phyloP scores from a whole-genome alignment of 2,329 filamentous ascomycete species.

The Botryosphaeria dothidea region DNA sequence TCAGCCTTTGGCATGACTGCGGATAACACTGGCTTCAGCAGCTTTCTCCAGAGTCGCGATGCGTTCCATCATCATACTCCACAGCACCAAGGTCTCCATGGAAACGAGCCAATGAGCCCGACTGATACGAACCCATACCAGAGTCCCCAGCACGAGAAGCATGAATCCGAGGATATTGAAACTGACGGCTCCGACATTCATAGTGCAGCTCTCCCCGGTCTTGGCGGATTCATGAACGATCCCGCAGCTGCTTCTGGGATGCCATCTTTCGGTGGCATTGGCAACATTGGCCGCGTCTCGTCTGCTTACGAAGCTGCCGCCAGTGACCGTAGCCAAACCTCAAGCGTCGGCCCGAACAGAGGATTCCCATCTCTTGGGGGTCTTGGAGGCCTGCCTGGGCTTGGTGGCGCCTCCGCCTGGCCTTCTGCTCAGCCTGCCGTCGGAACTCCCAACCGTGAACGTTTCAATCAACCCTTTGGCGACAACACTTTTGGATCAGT shows the following conservation, averaged over 20 bases:
- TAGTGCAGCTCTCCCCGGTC: constrained; percentile 51
- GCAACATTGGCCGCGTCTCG: constrained; percentile 49
- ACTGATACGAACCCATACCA: constrained; percentile 96
- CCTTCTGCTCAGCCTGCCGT: constrained; percentile 70
- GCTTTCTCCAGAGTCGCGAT: constrained; percentile 56
- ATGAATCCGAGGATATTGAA: constrained; percentile 63
- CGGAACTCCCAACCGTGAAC: constrained; percentile 68
- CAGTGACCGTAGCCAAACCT: constrained; percentile 90
- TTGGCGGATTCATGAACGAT: constrained; percentile 56
- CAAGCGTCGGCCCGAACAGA: constrained; percentile 75
- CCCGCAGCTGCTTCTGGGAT: constrained; percentile 41
- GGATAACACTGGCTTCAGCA: constrained; percentile 58
- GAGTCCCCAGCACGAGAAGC: constrained; percentile 77
- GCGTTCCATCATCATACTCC: constrained; percentile 60
- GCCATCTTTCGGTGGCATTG: constrained; percentile 58
- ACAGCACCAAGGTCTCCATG: constrained; percentile 45
- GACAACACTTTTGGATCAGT: constrained; percentile 72
- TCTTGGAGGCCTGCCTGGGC: constrained; percentile 55
- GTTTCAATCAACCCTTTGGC: constrained; percentile 54
- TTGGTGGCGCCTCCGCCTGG: constrained; percentile 63
- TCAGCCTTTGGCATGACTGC: constrained; percentile 62
- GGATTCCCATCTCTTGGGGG: constrained; percentile 66
- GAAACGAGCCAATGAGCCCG: constrained; percentile 71
- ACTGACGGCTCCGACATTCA: constrained; percentile 56
- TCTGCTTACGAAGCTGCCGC: constrained; percentile 59